Base-by-base conservation (phyloP, 805 yeast genomes). In the Pichia cephalocereana region DNA sequence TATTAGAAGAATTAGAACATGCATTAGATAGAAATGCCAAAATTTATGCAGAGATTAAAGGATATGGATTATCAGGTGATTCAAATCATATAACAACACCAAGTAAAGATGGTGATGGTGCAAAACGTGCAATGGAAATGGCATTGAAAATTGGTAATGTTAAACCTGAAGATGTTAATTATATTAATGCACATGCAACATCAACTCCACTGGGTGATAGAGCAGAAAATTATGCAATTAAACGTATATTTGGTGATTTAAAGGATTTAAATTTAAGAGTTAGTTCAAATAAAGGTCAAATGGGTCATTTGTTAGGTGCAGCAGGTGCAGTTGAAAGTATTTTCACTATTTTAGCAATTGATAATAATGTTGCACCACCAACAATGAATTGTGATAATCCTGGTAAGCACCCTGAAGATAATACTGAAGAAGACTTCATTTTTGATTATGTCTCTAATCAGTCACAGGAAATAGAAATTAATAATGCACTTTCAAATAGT, bases 181-280 rank as follows among this genome's bases (percentile, higher is more conserved):
- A 89, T 59, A 72, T 93, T 43, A 93, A 95, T 65, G 97, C 99
- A 2, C 99, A 93, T 65, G 99, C 99, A 0, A 93, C 99, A 0
- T 86, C 96, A 0, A 93, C 99, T 0, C 68, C 71, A 8, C 67
- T 90, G 4, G 99, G 99, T 6, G 99, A 93, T 60, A 67, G 79
- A 18, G 93, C 96, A 0, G 99, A 93, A 60, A 80, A 84, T 57
- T 61, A 62, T 40, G 98, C 98, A 3, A 81, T 93, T 45, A 63
- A 69, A 43, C 63, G 74, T 5, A 57, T 84, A 5, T 77, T 87
- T 47, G 66, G 60, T 1, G 58, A 65, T 4, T 57, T 64, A 5
- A 12, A 9, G 8, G 47, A 69, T 31, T 63, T 67, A 0, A 53
- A 64, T 3, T 54, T 82, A 14, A 70, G 72, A 40, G 79, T 93